Evolutionary conservation across 495 filamentous ascomycete species (phyloP).

Genomic region (Penicillium turbatum): DNA sequence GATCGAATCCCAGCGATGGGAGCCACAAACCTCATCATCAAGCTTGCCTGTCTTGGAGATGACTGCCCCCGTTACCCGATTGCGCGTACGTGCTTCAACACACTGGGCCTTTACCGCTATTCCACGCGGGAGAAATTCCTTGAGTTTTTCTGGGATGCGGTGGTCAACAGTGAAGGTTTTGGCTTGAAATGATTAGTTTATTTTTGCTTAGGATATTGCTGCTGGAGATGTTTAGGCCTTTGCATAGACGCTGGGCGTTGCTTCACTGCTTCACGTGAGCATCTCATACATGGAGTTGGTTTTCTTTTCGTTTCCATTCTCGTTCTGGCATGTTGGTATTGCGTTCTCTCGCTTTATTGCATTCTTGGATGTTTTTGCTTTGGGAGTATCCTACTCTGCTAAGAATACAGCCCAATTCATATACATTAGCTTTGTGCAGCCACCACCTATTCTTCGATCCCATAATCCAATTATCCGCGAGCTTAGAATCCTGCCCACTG

Average conservation of each 20-base stretch:
- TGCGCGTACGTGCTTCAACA: constrained; percentile 91
- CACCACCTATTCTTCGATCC: not conserved
- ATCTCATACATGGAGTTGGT: constrained; percentile 3
- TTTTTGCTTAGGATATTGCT: constrained; percentile 4
- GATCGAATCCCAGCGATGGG: constrained; percentile 92
- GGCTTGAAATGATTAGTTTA: constrained; percentile 64
- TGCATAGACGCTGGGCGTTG: constrained; percentile 15
- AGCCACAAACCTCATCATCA: constrained; percentile 73
- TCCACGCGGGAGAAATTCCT: constrained; percentile 59
- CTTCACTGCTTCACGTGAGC: not conserved
- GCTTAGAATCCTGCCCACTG: too few species aligned
- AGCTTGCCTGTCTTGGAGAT: constrained; percentile 69
- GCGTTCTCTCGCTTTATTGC: not conserved
- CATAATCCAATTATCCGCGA: too few species aligned
- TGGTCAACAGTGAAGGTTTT: constrained; percentile 89
- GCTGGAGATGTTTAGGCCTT: constrained; percentile 6
- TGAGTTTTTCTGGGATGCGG: constrained; percentile 75
- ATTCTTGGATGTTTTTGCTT: not conserved
- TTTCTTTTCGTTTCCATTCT: not conserved
- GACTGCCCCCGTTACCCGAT: constrained; percentile 73
- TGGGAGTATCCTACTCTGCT: not conserved
- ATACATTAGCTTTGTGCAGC: not conserved
- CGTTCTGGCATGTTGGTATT: not conserved
- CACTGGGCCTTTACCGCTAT: constrained; percentile 73
- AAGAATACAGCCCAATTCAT: not conserved